Conservation (phyloP, 164 flowering plant species). For the Liriodendron chinense region DNA sequence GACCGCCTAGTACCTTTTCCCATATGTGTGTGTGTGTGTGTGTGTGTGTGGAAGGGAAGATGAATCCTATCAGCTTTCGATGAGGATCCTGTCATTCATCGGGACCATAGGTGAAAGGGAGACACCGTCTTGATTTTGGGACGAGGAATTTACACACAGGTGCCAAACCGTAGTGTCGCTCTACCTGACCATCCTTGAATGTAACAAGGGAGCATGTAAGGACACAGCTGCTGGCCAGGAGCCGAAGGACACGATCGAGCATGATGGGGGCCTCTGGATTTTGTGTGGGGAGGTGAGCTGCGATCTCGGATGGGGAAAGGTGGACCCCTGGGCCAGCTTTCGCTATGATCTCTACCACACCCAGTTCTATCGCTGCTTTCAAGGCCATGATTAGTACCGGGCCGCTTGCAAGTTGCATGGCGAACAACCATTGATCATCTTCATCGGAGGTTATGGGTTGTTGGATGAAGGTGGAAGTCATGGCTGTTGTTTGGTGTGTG, state of each 20-base stretch:
- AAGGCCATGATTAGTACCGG: constrained; percentile 76
- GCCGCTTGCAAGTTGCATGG: constrained; percentile 59
- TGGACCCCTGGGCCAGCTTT: constrained; percentile 49
- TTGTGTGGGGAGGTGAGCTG: constrained; percentile 50
- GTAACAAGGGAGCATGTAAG: constrained; percentile 39
- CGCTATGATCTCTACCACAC: constrained; percentile 64
- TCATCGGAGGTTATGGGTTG: constrained; percentile 18
- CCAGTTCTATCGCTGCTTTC: constrained; percentile 66
- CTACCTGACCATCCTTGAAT: constrained; percentile 41
- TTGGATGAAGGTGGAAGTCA: not conserved
- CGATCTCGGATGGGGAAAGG: constrained; percentile 53
- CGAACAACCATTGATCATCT: constrained; percentile 50
- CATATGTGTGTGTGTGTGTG: too few relatives aligned
- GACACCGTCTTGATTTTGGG: constrained; percentile 67
- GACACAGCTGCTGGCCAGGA: constrained; percentile 60
- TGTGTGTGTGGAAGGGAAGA: not conserved
- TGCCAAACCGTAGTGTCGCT: constrained; percentile 68
- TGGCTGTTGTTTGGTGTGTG: not conserved
- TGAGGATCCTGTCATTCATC: constrained; percentile 83
- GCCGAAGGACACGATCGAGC: constrained; percentile 77
- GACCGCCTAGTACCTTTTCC: too few relatives aligned
- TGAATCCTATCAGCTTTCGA: constrained; percentile 80
- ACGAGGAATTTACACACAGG: constrained; percentile 73
- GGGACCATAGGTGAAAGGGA: constrained; percentile 57
- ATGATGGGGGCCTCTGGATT: constrained; percentile 66